Evolutionary conservation across 2,329 filamentous ascomycete genomes (phyloP), one percentile per base, ranked within the genome.

Genomic region (Fusarium robinianum): DNA sequence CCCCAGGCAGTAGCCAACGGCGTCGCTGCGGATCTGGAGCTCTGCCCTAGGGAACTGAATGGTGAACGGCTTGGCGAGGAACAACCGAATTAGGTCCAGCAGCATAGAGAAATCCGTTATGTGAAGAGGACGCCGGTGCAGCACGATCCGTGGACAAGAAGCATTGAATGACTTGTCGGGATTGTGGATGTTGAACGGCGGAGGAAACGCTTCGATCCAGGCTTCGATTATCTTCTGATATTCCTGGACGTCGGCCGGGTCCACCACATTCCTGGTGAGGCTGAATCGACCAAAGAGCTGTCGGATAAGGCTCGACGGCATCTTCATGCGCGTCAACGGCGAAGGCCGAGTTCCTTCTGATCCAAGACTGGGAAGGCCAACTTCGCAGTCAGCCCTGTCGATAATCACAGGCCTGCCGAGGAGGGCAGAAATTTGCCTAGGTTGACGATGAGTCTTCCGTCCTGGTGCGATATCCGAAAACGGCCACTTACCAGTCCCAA

Each of bases 111-210:
- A 70, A 8, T 69, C 65, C 46, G 73, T 69, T 11, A 66, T 71
- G 33, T 74, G 71, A 3, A 79, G 51, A 41, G 75, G 69, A 31
- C 67, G 64, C 6, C 76, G 71, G 37, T 79, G 76, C 21, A 74
- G 63, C 2, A 69, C 59, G 12, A 76, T 68, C 59, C 74, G 76
- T 1, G 67, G 65, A 42, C 72, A 63, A 4, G 61, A 50, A 5
- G 55, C 49, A 43, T 79, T 76, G 26, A 70, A 62, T 2, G 64
- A 65, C 1, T 57, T 68, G 46, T 79, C 73, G 0, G 74, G 67
- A 14, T 70, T 51, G 2, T 62, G 51, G 5, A 74, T 44, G 8
- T 62, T 57, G 40, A 73, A 75, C 0, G 70, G 61, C 0, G 67
- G 54, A 3, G 74, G 75, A 15, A 79, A 68, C 4, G 62, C 64